A percentile compares a stretch with the other conserved stretches of the same genome.
These are phyloP conservation scores for Aspergillaceae sp. DNA, from an alignment of 2,329 filamentous ascomycete genomes.

Conservation along the genomic window DNA sequence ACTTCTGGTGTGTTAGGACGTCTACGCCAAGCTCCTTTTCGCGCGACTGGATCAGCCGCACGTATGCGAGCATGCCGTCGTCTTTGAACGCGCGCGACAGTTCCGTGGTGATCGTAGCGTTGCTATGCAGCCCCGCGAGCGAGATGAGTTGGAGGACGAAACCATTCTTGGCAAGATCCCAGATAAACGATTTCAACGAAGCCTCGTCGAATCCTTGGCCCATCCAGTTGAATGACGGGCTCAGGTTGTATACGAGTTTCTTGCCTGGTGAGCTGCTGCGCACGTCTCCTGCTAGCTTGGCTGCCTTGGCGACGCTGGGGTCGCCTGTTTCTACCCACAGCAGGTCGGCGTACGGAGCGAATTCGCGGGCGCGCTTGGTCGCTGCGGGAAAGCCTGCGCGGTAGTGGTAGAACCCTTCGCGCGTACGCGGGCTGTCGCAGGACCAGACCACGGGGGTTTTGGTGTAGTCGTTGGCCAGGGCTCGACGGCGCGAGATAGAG, in stretches of 20 bases:
- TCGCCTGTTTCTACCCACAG: constrained; percentile 96
- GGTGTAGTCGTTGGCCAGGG: constrained; percentile 59
- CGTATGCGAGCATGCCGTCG: constrained; percentile 94
- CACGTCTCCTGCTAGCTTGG: constrained; percentile 67
- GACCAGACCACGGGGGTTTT: constrained; percentile 67
- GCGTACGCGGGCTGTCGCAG: constrained; percentile 85
- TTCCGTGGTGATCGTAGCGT: constrained; percentile 59
- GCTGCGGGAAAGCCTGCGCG: constrained; percentile 71
- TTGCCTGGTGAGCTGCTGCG: constrained; percentile 63
- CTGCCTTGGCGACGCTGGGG: constrained; percentile 69
- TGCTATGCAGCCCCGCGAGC: constrained; percentile 55
- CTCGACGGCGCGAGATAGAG: constrained; percentile 68
- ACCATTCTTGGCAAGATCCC: constrained; percentile 87
- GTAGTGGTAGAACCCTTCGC: constrained; percentile 58
- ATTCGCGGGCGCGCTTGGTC: constrained; percentile 86
- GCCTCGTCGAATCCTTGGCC: constrained; percentile 79
- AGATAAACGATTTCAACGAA: constrained; percentile 82
- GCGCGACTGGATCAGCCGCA: constrained; percentile 78
- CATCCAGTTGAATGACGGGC: constrained; percentile 98
- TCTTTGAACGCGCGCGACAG: constrained; percentile 74
- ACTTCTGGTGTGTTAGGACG: constrained; percentile 88
- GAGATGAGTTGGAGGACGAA: constrained; percentile 59
- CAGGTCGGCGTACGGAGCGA: constrained; percentile 85
- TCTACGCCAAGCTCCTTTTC: constrained; percentile 90
- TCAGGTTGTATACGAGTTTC: constrained; percentile 92